Evolutionary conservation across 345 rosid genomes (phyloP), one percentile per base, ranked within the genome.

Genomic region (Dovyalis caffra): DNA sequence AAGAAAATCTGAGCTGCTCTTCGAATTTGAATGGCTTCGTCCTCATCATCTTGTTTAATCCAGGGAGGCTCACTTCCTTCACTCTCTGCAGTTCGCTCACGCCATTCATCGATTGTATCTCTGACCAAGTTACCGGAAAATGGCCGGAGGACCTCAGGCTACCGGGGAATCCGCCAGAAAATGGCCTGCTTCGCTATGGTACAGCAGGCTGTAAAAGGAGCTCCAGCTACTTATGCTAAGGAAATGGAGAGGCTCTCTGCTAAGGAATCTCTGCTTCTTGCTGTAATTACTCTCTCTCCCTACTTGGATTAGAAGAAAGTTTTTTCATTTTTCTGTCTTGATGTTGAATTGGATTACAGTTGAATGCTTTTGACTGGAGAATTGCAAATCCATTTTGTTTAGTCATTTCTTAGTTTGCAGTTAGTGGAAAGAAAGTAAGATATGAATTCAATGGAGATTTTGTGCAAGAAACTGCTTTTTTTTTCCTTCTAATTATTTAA

Each of bases 231-330:
- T 47, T 91, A 95, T 80, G 99, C 99, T 63, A 90, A 90, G 82
- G 97, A 87, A 72, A 95, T 95, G 99, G 99, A 95, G 77, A 81
- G 99, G 14, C 98, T 95, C 76, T 90, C 98, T 49, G 99, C 99
- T 66, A 95, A 95, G 78, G 99, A 95, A 78, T 95, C 98, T 1
- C 87, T 95, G 49, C 90, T 95, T 69, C 92, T 95, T 58, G 96
- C 99, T 16, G 99, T 95, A 28, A 80, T 76, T 86, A 78, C 32
- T 65, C 58, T 57, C 70, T 3, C 12, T 28, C 5, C 9, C 64
- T 18, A 6, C 49, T n/a, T 10, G 51, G 29, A 60, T 40, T 8
- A 40, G 4, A 33, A 33, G 35, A 33, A 64, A 31, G n/a, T 20
- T 64, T 64, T 20, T 64, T 69, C 11, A 43, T 29, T 76, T n/a